phyloP scores from a whole-genome alignment of 148 eudicot genomes.

The Rhododendron williamsianum region DNA sequence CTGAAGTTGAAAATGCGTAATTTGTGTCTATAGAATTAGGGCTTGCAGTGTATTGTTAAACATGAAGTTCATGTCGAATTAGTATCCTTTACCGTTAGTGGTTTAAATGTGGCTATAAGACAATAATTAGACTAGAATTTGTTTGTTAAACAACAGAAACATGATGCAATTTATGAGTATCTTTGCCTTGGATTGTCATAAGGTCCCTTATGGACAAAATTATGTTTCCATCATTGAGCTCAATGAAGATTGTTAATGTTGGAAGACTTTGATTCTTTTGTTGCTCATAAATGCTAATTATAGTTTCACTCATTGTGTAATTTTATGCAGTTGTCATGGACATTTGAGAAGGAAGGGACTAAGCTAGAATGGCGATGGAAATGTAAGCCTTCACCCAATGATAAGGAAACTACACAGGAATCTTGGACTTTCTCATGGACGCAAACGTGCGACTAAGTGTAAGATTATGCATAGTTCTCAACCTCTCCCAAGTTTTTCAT shows the following conservation, averaged over 20 bases:
- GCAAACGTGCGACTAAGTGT: conserved; percentile 85
- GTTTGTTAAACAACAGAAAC: background rate
- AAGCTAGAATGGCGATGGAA: conserved; percentile 94
- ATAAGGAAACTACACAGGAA: conserved; percentile 53
- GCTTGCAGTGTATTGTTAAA: too few species aligned
- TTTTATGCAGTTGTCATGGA: conserved; percentile 66
- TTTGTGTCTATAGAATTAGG: background rate
- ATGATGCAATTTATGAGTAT: background rate
- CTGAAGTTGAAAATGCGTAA: background rate
- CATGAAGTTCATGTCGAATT: background rate
- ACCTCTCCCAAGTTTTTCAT: background rate
- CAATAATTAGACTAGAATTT: background rate
- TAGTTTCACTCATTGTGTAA: background rate
- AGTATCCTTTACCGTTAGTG: too few species aligned
- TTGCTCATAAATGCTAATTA: background rate
- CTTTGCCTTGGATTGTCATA: background rate
- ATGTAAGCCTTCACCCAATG: conserved; percentile 64
- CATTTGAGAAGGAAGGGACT: conserved; percentile 88
- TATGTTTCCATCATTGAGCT: conserved; percentile 1
- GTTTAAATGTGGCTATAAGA: background rate
- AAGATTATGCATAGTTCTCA: conserved; percentile 17
- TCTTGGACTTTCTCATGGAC: conserved; percentile 86
- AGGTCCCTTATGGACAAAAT: background rate
- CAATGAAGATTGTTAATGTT: background rate
- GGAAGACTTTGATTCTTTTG: background rate